A percentile compares a stretch with the other conserved stretches of the same genome.
These are phyloP conservation scores for Didymella lethalis DNA, from an alignment of 2,329 filamentous ascomycete genomes.

Conservation along the genomic window DNA sequence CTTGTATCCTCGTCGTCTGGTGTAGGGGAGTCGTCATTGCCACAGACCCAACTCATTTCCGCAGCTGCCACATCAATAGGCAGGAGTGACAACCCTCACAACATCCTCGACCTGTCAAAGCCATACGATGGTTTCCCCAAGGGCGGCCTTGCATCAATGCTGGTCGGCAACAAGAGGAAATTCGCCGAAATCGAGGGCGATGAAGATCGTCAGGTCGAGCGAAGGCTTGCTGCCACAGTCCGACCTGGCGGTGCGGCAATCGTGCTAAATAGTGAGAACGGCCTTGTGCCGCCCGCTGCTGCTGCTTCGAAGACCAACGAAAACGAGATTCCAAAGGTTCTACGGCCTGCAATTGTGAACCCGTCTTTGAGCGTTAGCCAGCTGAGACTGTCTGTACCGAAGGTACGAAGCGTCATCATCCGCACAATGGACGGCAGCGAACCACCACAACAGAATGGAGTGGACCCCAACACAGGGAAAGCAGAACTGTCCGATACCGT, in stretches of 20 bases:
- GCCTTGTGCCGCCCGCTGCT: conserved; percentile 76
- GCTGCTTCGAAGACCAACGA: conserved; percentile 50
- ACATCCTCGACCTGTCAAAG: conserved; percentile 87
- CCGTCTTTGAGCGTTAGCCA: conserved; percentile 83
- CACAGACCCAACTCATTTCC: conserved; percentile 86
- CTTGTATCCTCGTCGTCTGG: conserved; percentile 86
- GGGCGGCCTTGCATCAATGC: conserved; percentile 82
- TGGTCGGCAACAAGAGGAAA: conserved; percentile 94
- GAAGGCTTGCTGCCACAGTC: conserved; percentile 65
- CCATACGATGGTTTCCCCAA: conserved; percentile 92
- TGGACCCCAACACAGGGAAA: conserved; percentile 54
- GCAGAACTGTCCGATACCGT: conserved; percentile 67
- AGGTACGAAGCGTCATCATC: conserved; percentile 81
- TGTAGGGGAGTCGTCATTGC: conserved; percentile 84
- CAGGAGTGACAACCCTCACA: conserved; percentile 77
- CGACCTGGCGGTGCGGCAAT: conserved; percentile 76
- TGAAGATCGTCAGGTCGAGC: conserved; percentile 70
- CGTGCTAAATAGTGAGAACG: conserved; percentile 77
- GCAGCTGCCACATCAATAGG: conserved; percentile 68
- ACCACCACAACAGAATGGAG: conserved; percentile 55
- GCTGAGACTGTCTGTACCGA: conserved; percentile 84
- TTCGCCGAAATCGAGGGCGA: conserved; percentile 76
- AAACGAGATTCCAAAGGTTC: conserved; percentile 73
- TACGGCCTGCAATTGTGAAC: conserved; percentile 86
- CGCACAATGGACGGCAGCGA: conserved; percentile 76